Conservation (phyloP, 164 flowering plant genomes). For the grape (Vitis vinifera) region ASM3070453v1 NC_081808.1:22123001-22123500, state of each 20-base stretch:
- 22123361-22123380: constrained; percentile 56
- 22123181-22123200: constrained; percentile 74
- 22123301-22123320: background rate
- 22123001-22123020: constrained; percentile 12
- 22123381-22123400: constrained; percentile 33
- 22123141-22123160: constrained; percentile 34
- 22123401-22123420: constrained; percentile 32
- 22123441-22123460: background rate
- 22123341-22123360: constrained; percentile 61
- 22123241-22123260: constrained; percentile 15
- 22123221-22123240: constrained; percentile 76
- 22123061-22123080: constrained; percentile 40
- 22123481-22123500: constrained; percentile 56
- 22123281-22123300: background rate
- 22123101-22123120: constrained; percentile 29
- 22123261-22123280: background rate
- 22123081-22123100: constrained; percentile 26
- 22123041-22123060: constrained; percentile 46
- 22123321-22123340: constrained; percentile 4
- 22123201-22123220: constrained; percentile 75
- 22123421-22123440: background rate
- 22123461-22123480: constrained; percentile 29
- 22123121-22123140: constrained; percentile 23
- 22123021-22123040: constrained; percentile 69
- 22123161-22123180: constrained; percentile 58